Percentiles rank a stretch among this genome's conserved stretches.
Evolutionary conservation across 768 basidiomycete genomes (phyloP).

Genomic region (Lactifluus pinguis): DNA sequence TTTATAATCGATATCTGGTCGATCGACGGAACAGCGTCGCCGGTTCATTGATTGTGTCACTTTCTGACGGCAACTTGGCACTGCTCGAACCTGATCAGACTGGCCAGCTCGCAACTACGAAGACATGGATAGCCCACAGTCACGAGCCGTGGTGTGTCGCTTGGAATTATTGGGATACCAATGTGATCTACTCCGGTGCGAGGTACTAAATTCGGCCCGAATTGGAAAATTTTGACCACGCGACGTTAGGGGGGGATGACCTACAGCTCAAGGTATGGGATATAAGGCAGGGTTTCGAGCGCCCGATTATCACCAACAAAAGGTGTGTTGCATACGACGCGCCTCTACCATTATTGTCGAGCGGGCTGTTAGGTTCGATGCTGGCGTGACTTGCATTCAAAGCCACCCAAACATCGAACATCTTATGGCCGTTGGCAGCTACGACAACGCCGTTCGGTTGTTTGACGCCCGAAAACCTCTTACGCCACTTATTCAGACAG

Average conservation of each 20-base stretch:
- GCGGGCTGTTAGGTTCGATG: slow-evolving; percentile 59
- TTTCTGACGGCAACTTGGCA: slow-evolving; percentile 72
- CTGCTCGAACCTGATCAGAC: slow-evolving; percentile 44
- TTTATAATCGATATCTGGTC: neutral
- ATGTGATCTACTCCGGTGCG: slow-evolving; percentile 77
- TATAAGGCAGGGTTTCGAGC: slow-evolving; percentile 48
- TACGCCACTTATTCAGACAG: slow-evolving; percentile 44
- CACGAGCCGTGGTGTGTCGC: slow-evolving; percentile 91
- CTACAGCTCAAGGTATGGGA: slow-evolving; percentile 89
- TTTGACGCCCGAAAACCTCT: slow-evolving; percentile 73
- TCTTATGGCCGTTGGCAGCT: slow-evolving; percentile 87
- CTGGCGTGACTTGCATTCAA: slow-evolving; percentile 88
- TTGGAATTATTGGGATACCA: slow-evolving; percentile 81
- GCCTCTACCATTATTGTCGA: neutral
- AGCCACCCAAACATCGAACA: slow-evolving; percentile 73
- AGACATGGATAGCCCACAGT: slow-evolving; percentile 82
- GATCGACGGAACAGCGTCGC: slow-evolving; percentile 29
- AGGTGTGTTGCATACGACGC: slow-evolving; percentile 31
- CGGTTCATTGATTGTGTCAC: slow-evolving; percentile 65
- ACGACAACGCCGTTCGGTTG: slow-evolving; percentile 69
- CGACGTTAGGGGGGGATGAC: slow-evolving; percentile 81
- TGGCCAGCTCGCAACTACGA: slow-evolving; percentile 35
- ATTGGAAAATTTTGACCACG: neutral
- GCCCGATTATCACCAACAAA: slow-evolving; percentile 65
- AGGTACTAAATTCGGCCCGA: neutral